These are phyloP conservation scores for Zygnema cylindricum DNA, from an alignment of 139 green algal genomes.

Conservation along the genomic window DNA sequence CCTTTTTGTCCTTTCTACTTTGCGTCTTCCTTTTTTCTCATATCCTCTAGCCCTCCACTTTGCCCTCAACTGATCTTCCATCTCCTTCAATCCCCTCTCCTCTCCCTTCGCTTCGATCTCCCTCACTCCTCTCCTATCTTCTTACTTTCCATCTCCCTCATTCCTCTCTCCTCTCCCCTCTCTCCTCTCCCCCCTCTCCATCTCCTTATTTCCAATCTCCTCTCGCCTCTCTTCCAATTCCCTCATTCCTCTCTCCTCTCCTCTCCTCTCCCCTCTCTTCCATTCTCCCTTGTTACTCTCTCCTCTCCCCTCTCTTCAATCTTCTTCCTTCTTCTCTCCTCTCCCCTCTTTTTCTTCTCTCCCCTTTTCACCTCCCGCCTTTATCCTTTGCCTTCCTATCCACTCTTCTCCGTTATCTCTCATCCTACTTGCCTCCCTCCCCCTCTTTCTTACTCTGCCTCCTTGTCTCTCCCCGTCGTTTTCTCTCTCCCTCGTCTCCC, in stretches of 20 bases:
- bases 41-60: neutral
- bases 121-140: neutral
- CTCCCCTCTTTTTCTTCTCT: neutral
- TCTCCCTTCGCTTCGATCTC: neutral
- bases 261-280: neutral
- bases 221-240: neutral
- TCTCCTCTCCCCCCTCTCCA: neutral
- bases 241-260: neutral
- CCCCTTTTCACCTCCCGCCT: no score
- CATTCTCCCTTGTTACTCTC: no score
- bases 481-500: no score
- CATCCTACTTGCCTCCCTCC: no score
- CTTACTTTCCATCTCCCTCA: neutral
- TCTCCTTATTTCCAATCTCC: neutral
- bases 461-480: no score
- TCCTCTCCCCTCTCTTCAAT: no score
- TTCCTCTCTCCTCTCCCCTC: neutral
- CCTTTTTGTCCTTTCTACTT: neutral
- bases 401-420: no score
- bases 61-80: neutral
- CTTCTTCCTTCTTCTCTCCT: neutral
- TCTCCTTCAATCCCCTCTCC: neutral
- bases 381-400: no score
- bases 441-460: no score
- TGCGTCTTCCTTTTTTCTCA: slow-evolving; percentile 25